These are phyloP conservation scores for Pythium monospermum DNA, from an alignment of 352 stramenopile species.

Conservation along the genomic window DNA sequence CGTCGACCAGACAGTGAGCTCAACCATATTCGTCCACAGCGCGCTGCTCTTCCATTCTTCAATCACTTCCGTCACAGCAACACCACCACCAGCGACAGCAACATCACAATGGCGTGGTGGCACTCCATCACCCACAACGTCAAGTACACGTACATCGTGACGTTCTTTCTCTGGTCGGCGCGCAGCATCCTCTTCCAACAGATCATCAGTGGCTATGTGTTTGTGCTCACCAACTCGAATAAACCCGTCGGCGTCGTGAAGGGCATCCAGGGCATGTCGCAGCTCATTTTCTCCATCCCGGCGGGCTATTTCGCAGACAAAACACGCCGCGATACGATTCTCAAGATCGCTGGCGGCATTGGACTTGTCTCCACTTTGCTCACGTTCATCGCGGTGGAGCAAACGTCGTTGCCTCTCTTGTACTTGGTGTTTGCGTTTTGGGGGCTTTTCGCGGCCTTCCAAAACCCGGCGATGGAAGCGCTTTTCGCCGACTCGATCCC, in stretches of 20 bases:
- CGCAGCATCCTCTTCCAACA: conserved; percentile 78
- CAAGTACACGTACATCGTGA: conserved; percentile 62
- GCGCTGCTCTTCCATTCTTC: not conserved
- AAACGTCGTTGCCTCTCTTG: conserved; percentile 35
- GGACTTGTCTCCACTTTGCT: conserved; percentile 40
- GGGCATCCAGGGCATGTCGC: conserved; percentile 74
- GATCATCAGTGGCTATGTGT: conserved; percentile 71
- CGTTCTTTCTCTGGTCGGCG: conserved; percentile 72
- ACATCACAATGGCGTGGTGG: conserved; percentile 7
- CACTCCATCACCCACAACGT: conserved; percentile 33
- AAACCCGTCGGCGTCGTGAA: conserved; percentile 78
- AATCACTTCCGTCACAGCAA: not conserved
- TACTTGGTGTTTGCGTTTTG: conserved; percentile 66
- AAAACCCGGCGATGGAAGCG: conserved; percentile 65
- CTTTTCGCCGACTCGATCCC: conserved; percentile 75
- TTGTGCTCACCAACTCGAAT: conserved; percentile 68
- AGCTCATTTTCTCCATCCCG: conserved; percentile 67
- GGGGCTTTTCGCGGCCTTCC: conserved; percentile 63
- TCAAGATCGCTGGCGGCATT: conserved; percentile 51
- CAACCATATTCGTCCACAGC: too few relatives aligned
- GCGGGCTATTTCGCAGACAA: conserved; percentile 64
- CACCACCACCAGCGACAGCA: not conserved
- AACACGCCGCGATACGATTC: conserved; percentile 60
- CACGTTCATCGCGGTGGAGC: conserved; percentile 52
- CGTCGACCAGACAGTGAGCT: too few relatives aligned